phyloP scores from a whole-genome alignment of 805 yeast genomes.

The Dipodascus albidus region DNA sequence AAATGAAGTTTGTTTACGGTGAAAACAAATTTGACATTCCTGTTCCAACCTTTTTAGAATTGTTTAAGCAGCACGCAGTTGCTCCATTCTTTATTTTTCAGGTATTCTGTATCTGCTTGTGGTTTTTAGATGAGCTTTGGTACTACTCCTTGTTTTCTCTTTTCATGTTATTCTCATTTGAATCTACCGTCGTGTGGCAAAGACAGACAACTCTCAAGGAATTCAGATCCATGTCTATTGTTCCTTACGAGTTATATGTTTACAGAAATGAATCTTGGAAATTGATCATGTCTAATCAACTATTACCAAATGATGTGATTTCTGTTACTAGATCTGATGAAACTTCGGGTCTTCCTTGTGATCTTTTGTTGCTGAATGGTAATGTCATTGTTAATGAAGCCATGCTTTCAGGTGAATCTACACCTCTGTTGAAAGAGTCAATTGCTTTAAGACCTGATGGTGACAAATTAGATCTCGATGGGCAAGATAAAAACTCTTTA shows the following conservation, averaged over 20 bases:
- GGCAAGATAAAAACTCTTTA: slow-evolving; percentile 77
- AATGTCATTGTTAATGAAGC: slow-evolving; percentile 96
- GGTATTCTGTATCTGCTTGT: slow-evolving; percentile 85
- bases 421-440: slow-evolving; percentile 91
- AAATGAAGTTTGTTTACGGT: slow-evolving; percentile 45
- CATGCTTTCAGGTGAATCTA: slow-evolving; percentile 97
- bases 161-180: slow-evolving; percentile 87
- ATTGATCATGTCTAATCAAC: slow-evolving; percentile 54
- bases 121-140: slow-evolving; percentile 97
- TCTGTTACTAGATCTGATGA: slow-evolving; percentile 82
- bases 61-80: slow-evolving; percentile 94
- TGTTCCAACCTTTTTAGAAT: slow-evolving; percentile 78
- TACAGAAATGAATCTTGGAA: slow-evolving; percentile 63
- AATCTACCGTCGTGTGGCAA: slow-evolving; percentile 89
- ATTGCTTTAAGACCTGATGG: slow-evolving; percentile 67
- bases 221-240: slow-evolving; percentile 94
- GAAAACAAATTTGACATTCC: slow-evolving; percentile 88
- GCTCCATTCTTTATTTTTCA: slow-evolving; percentile 98
- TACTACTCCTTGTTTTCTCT: slow-evolving; percentile 83
- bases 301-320: slow-evolving; percentile 83
- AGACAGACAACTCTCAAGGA: slow-evolving; percentile 90
- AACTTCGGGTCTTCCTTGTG: slow-evolving; percentile 91
- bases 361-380: slow-evolving; percentile 74
- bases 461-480: slow-evolving; percentile 62
- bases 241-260: slow-evolving; percentile 72